Base-by-base conservation (phyloP, 164 flowering plant genomes). In the Buxus sempervirens region DNA sequence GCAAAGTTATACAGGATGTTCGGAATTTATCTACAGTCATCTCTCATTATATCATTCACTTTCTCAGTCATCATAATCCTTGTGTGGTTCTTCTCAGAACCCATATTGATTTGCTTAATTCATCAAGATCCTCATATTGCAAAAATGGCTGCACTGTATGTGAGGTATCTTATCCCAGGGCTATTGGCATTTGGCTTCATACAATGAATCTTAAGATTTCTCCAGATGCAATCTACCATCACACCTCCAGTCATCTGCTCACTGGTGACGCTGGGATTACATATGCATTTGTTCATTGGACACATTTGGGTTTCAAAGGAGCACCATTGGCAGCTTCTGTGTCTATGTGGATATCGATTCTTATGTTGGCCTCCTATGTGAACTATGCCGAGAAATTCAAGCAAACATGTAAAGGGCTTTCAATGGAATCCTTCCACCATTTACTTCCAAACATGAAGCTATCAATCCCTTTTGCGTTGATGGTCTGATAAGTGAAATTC, bases 381-480 rank as follows among this genome's bases (percentile, higher is more conserved):
- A 36, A 78, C 4, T 72, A 45, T 45, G 62, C 91, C 0, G 74
- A 82, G 72, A 79, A 72, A 53, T 86, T 84, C 70, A 48, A 79
- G 80, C 62, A 74, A 12, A 91, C 97, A 0, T 94, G 97, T 96
- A 66, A 70, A 48, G 98, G 98, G 28, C 69, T 89, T 59, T 83
- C 95, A 0, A 53, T 66, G 20, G 92, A 90, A 62, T 84, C 84
- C 10, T 80, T 85, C 48, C 18, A 60, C 54, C 67, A 85, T 55
- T 68, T 94, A 14, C 27, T 74, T 51, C 42, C 77, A 7, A 83
- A 62, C 75, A 73, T 94, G 78, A 90, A 85, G 77, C 72, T 91
- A 65, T 93, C 96, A 8, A 59, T 91, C 60, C 93, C 98, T 7
- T 91, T 96, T 54, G 98, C 97, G 15, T 85, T 93, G 42, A 94